phyloP scores from a whole-genome alignment of 148 eudicot genomes.

The Silene uniflora region DNA sequence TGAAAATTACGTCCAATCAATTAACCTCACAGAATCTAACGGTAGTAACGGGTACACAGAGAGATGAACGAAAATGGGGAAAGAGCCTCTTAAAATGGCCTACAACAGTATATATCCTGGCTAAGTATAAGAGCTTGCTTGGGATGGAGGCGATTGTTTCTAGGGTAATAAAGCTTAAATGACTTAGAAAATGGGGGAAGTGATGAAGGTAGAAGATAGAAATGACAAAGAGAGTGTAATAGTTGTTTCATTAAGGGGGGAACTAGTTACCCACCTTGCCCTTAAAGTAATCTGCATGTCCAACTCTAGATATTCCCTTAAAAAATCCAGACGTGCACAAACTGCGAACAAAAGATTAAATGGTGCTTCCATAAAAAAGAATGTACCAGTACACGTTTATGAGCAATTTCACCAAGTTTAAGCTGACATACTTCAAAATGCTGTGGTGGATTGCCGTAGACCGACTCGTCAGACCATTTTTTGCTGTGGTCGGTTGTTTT shows the following conservation, averaged over 20 bases:
- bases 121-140: no score
- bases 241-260: no score
- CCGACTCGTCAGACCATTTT: slow-evolving; percentile 3
- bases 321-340: slow-evolving; percentile 84
- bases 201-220: no score
- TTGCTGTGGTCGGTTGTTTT: neutral
- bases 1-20: neutral
- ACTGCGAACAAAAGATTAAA: slow-evolving; percentile 65
- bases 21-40: neutral
- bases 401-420: neutral
- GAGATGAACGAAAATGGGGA: neutral
- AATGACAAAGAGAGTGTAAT: no score
- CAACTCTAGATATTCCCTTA: slow-evolving; percentile 80
- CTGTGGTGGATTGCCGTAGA: slow-evolving; percentile 5
- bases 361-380: slow-evolving; percentile 15
- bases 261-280: no score
- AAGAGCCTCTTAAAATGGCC: neutral
- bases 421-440: slow-evolving; percentile 12
- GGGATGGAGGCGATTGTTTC: no score
- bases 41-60: neutral
- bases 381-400: neutral
- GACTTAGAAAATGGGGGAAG: no score
- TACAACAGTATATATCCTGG: no score
- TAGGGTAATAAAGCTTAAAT: no score
- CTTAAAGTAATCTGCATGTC: slow-evolving; percentile 85